Evolutionary conservation across 140 eudicot genomes (phyloP), one percentile per base, ranked within the genome.

Genomic region (Ambrosia hybrid): DNA sequence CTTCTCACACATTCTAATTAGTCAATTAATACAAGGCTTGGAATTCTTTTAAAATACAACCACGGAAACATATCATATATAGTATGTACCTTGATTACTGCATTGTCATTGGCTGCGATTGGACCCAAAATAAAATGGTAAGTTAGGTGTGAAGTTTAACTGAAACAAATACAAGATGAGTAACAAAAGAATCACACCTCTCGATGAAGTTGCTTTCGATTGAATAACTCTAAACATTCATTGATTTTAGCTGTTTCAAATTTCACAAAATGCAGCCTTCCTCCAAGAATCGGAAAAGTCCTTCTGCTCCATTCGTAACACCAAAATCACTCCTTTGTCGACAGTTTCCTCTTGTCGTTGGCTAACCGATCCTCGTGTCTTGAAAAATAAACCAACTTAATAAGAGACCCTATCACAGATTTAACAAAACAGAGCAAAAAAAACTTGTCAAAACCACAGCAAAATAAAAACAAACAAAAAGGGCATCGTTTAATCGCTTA

Each of bases 261-360:
- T 83, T 90, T 94, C 11, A 94, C 97, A 83, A 94, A 94, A 86
- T 94, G 99, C 57, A 94, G 87, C 74, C 99, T 83, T 58, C 99
- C 97, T 11, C 99, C 99, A 73, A 90, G 97, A 38, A 94, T 86
- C 4, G 97, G 99, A 48, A 84, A 94, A 78, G 90, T 88, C 73
- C 99, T 84, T 52, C 94, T 76, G 78, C 39, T 83, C 61, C 89
- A 83, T 83, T 86, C 4, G 78, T 70, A 73, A 90, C 78, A 51
- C 99, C 96, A 76, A 90, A n/a, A 83, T 80, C 85, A 83, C 45
- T 83, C 89, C 72, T 83, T 79, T 59, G 78, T 30, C 4, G 87
- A 85, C 82, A 60, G 79, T 73, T 81, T 86, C 76, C 95, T 88
- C 83, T 85, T 81, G 67, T 94, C 93, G 74, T 78, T 83, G 49